phyloP scores from a whole-genome alignment of 2,329 filamentous ascomycete species.

The Aspergillus clavatus region DNA sequence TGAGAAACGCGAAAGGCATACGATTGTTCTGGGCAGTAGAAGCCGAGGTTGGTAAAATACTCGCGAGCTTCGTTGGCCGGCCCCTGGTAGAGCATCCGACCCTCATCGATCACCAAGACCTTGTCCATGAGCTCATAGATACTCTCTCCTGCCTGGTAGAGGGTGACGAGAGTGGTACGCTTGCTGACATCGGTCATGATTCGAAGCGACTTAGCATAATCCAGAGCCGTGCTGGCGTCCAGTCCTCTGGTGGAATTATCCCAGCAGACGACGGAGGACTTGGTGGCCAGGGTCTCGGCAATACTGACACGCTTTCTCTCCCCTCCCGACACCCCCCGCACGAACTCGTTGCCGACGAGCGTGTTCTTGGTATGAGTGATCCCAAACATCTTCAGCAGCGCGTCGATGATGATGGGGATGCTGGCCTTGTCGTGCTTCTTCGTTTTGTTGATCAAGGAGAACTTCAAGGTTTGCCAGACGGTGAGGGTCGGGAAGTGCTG shows the following conservation, averaged over 20 bases:
- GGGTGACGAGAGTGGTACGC: slow-evolving; percentile 64
- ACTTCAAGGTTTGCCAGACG: slow-evolving; percentile 72
- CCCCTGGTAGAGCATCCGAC: slow-evolving; percentile 64
- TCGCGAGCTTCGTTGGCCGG: slow-evolving; percentile 55
- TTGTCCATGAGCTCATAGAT: slow-evolving; percentile 75
- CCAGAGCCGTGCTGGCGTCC: slow-evolving; percentile 71
- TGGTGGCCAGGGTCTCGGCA: slow-evolving; percentile 69
- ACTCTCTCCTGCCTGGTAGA: slow-evolving; percentile 67
- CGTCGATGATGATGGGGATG: slow-evolving; percentile 64
- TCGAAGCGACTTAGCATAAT: slow-evolving; percentile 66
- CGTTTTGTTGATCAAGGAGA: slow-evolving; percentile 71
- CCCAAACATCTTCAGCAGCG: slow-evolving; percentile 71
- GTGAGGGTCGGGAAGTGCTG: slow-evolving; percentile 68
- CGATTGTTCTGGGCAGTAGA: slow-evolving; percentile 52
- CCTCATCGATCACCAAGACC: slow-evolving; percentile 70
- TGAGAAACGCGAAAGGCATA: slow-evolving; percentile 4
- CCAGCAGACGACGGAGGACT: slow-evolving; percentile 70
- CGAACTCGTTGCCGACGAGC: slow-evolving; percentile 66
- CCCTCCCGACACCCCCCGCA: slow-evolving; percentile 71
- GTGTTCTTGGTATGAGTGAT: slow-evolving; percentile 72
- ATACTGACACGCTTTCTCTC: slow-evolving; percentile 78
- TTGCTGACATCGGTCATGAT: slow-evolving; percentile 73
- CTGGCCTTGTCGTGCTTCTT: slow-evolving; percentile 59
- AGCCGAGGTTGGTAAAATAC: slow-evolving; percentile 65
- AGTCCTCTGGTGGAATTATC: slow-evolving; percentile 78